Evolutionary conservation across 768 basidiomycete genomes (phyloP).

Genomic region (Mycena kentingensis): DNA sequence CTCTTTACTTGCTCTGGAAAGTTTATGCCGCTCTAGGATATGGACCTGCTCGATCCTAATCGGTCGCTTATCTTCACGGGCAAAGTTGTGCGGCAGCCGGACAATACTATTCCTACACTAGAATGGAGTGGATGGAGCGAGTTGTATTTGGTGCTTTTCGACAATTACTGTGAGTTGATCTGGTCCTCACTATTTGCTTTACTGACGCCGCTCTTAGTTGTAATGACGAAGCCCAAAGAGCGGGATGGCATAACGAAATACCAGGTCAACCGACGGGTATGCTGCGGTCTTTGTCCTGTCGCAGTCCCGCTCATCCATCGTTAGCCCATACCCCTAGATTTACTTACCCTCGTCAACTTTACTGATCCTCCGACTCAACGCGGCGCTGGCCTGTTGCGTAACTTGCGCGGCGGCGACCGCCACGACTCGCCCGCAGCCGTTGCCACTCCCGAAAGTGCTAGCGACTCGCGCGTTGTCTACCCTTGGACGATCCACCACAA

Average conservation of each 20-base stretch:
- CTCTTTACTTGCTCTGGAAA: no score
- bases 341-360: conserved; percentile 84
- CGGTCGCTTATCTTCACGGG: conserved; percentile 84
- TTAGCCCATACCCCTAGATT: conserved; percentile 90
- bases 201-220: conserved; percentile 54
- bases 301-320: not conserved
- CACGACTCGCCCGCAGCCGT: conserved; percentile 33
- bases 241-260: conserved; percentile 77
- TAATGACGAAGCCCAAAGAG: conserved; percentile 85
- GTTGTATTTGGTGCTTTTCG: conserved; percentile 87
- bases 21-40: conserved; percentile 59
- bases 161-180: conserved; percentile 81
- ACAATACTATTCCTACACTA: conserved; percentile 2
- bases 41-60: conserved; percentile 85
- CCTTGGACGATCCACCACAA: conserved; percentile 90
- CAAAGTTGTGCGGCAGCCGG: conserved; percentile 27
- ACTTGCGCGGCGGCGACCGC: conserved; percentile 47
- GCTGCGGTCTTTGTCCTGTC: conserved; percentile 27
- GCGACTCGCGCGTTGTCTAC: conserved; percentile 72
- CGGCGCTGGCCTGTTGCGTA: conserved; percentile 68
- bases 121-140: conserved; percentile 60
- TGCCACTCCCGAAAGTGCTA: conserved; percentile 32
- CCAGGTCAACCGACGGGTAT: conserved; percentile 76
- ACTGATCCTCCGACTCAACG: conserved; percentile 78
- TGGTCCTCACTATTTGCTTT: not conserved